Base-by-base conservation (phyloP, 768 basidiomycete species). In the Postia placenta region DNA sequence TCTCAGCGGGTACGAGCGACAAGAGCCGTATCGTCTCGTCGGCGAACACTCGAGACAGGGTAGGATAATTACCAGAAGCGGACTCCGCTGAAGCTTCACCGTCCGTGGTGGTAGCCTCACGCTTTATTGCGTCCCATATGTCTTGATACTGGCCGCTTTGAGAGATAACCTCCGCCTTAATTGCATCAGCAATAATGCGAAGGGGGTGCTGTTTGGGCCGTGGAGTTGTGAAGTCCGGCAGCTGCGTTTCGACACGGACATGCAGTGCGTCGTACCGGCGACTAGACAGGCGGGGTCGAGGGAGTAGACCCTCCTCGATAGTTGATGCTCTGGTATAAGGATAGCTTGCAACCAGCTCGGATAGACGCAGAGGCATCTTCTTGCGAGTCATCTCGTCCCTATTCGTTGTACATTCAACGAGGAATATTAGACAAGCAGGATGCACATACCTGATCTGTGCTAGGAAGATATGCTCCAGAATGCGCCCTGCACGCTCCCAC, bases 391-490 rank as follows among this genome's bases (percentile, higher is more conserved):
- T 74, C 54, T 87, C 81, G 50, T 86, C 79, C 52, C 85, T 87
- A 19, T 27, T 3, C 12, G 6, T 48, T 5, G 17, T 41, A n/a
- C 47, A 36, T 17, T 12, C 38, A 33, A 17, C 7, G 17, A 39
- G 15, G 12, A 6, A 6, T 22, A 11, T 9, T 17, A 6, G 15
- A 39, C 12, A 6, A 19, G 15, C 7, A 19, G 2, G 17, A 25
- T 17, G 46, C 42, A 22, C 72, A 47, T 48, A 87, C 88, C 89
- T 76, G 48, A 90, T 79, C 48, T 77, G 73, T 15, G 83, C 74
- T 48, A 91, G 70, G 66, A 90, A 87, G 6, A 91, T 50, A 66
- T 91, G 88, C 56, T 90, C 89, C 43, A 90, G 59, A 36, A 85
- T 75, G 19, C 86, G 71, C 25, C 85, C 89, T 7, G 79, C 75